Percentiles rank a stretch among this genome's conserved stretches.
phyloP scores from a whole-genome alignment of 1,139 yeast species.

The Debaryomyces sp. region DNA sequence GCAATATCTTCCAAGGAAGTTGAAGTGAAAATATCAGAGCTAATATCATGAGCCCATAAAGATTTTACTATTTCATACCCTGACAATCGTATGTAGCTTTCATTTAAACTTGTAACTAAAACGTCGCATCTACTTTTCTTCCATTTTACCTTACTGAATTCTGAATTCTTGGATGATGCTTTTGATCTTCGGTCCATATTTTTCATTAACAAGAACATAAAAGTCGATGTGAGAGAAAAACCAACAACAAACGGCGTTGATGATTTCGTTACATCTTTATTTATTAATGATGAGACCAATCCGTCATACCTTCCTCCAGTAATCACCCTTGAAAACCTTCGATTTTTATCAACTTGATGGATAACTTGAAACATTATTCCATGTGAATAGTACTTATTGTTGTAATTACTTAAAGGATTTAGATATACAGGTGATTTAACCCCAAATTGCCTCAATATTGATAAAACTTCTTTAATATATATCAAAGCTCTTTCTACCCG shows the following conservation, averaged over 20 bases:
- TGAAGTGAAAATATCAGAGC: slow-evolving; percentile 66
- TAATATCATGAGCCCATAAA: slow-evolving; percentile 72
- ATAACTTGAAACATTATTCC: slow-evolving; percentile 91
- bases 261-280: slow-evolving; percentile 29
- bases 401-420: slow-evolving; percentile 80
- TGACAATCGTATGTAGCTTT: slow-evolving; percentile 52
- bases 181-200: slow-evolving; percentile 30
- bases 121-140: slow-evolving; percentile 70
- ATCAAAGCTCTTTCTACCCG: slow-evolving; percentile 64
- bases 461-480: slow-evolving; percentile 60
- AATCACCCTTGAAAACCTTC: slow-evolving; percentile 56
- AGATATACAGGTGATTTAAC: slow-evolving; percentile 40
- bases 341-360: slow-evolving; percentile 52
- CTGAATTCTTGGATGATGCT: slow-evolving; percentile 31
- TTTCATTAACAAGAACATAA: slow-evolving; percentile 46
- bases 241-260: slow-evolving; percentile 71
- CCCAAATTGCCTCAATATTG: slow-evolving; percentile 59
- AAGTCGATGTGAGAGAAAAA: slow-evolving; percentile 58
- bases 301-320: slow-evolving; percentile 94
- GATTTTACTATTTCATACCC: slow-evolving; percentile 64
- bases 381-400: slow-evolving; percentile 71
- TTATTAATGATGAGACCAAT: slow-evolving; percentile 64
- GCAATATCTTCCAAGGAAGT: slow-evolving; percentile 68
- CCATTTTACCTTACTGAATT: slow-evolving; percentile 26
- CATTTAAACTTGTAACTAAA: slow-evolving; percentile 66